These are phyloP conservation scores for Dichomitus squalens DNA, from an alignment of 1,284 basidiomycete species.

Conservation along the genomic window DNA sequence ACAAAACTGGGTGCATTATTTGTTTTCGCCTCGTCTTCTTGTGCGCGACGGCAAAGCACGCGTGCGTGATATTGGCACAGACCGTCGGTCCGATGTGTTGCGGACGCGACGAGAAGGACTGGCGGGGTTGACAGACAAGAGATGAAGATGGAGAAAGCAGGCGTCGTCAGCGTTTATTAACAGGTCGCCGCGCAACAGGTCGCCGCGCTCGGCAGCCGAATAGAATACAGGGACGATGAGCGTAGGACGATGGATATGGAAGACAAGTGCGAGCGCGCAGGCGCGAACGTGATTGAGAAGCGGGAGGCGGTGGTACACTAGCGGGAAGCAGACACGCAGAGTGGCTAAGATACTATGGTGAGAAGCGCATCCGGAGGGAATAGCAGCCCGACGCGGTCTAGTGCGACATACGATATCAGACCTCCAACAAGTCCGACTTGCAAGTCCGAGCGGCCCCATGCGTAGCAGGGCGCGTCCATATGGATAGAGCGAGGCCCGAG, in stretches of 20 bases:
- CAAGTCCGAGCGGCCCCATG: neutral
- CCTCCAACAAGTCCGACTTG: neutral
- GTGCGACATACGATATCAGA: neutral
- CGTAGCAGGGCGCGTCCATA: neutral
- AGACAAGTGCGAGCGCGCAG: conserved; percentile 7
- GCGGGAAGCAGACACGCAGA: conserved; percentile 1
- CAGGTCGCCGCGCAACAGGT: conserved; percentile 2
- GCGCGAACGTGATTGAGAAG: conserved; percentile 4
- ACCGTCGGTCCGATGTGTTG: neutral
- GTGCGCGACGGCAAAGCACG: no score
- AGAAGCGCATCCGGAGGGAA: neutral
- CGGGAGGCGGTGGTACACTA: conserved; percentile 6
- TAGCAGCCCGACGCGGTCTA: neutral
- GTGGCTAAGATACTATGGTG: conserved; percentile 1
- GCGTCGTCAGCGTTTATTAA: conserved; percentile 9
- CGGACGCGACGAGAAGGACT: neutral
- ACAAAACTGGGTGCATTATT: no score
- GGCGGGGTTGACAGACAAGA: neutral
- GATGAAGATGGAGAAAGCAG: neutral
- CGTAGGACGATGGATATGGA: conserved; percentile 1
- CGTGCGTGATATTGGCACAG: no score
- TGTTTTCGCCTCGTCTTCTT: no score
- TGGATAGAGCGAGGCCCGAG: neutral
- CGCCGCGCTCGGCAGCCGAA: conserved; percentile 17
- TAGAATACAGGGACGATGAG: conserved; percentile 10